Base-by-base conservation (phyloP, 2,329 filamentous ascomycete genomes). In the Colletotrichum truncatum region DNA sequence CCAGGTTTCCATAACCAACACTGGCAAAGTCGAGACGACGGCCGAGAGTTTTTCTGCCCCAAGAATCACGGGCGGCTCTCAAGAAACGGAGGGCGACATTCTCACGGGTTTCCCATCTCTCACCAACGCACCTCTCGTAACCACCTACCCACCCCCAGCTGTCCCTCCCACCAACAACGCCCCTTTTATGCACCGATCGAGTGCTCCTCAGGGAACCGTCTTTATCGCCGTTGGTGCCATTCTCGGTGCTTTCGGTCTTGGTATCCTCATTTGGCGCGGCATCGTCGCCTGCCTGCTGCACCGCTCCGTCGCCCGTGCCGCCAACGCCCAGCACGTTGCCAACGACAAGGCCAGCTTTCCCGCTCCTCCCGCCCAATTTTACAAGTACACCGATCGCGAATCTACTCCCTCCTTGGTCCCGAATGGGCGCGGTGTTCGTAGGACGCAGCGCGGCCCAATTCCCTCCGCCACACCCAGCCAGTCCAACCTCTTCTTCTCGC, bases 191-290 rank as follows among this genome's bases (percentile, higher is more conserved):
- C 91, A 94, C 74, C 89, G 91, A 73, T 97, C 94, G 1, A 90
- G 81, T 56, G 84, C 94, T 10, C 96, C 96, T 3, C 92, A 98
- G 73, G 96, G 96, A 58, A 98, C 95, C 4, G 91, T 99, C 64
- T 99, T 99, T 81, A 99, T 99, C 72, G 91, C 90, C 21, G 96
- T 98, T 1, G 96, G 96, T 46, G 92, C 94, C 25, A 91, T 93
- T 26, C 87, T 99, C 6, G 96, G 93, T 14, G 91, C 94, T 69
- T 88, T 98, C 68, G 93, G 89, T 10, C 82, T 93, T 8, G 89
- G 89, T n/a, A 88, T 98, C 45, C 84, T 99, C 11, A 84, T 91
- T 63, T 99, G 96, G 96, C 93, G 95, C 66, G 90, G 86, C 53
- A 86, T 98, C 60, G 89, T 98, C 64, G 94, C 93, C 66, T 97